Base-by-base conservation (phyloP, 2,329 filamentous ascomycete species). In the Endoconidiophora laricicola region DNA sequence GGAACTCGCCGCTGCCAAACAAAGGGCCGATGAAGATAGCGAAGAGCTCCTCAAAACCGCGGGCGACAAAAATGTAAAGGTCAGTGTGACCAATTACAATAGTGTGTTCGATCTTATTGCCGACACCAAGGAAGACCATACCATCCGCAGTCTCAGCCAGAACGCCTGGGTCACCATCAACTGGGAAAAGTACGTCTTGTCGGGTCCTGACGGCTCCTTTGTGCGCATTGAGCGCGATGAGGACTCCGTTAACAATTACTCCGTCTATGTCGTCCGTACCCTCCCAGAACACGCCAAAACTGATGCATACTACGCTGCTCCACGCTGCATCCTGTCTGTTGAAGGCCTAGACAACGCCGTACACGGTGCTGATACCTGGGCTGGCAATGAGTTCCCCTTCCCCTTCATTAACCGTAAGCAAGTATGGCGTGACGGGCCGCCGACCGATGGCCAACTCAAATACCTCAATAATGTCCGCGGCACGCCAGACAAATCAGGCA, bases 81-180 rank as follows among this genome's bases (percentile, higher is more conserved):
- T 95, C 26, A 82, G 77, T 0, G 94, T 96, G 59, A 90, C 85
- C 6, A 86, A 94, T 57, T 98, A 96, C 62, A 83, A 84, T 52
- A 90, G 83, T 2, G 79, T 98, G n/a, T 81, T 87, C 56, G 91
- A 96, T 58, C 73, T 98, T 12, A 81, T 98, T 36, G 74, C 81
- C 42, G 90, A 96, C 61, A 81, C 79, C 1, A 82, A 79, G 2
- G 78, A 76, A 24, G 90, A 96, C 59, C 71, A 72, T 42, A 81
- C 88, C 59, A 87, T 96, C 54, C 78, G 86, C 42, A 69, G 73
- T 14, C 69, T 93, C 18, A 94, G 86, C 60, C 71, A 70, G 12
- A 69, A 84, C 60, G 73, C 86, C 0, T 98, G 91, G 91, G 86
- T 96, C 1, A 78, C 82, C 57, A 74, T 90, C 36, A 78, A 73